Base-by-base conservation (phyloP, 768 basidiomycete species). In the Austroboletus eburneus region DNA sequence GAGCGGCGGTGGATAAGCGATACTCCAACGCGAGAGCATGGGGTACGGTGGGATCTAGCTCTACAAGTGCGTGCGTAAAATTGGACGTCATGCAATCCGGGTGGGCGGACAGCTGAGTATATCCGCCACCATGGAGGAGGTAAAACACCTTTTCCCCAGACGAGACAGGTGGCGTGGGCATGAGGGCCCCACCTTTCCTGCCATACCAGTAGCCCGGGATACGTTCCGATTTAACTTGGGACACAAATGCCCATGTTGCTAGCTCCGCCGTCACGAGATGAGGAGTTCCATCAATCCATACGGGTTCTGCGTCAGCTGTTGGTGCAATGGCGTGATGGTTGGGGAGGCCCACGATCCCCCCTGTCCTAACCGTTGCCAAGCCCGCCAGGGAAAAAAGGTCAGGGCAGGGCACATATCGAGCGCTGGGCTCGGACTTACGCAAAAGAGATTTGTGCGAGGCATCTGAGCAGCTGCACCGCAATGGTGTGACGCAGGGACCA, bases 11-110 rank as follows among this genome's bases (percentile, higher is more conserved):
- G 32, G 80, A 78, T 36, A 84, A 75, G 5, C 87, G 81, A 63
- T 91, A 92, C 64, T 90, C 89, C 39, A 87, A 55, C 12, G 76
- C 75, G 56, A 87, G 75, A 5, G 72, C 67, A 34, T 81, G 77
- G 23, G 69, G 61, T n/a, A 80, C 59, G 12, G 68, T 50, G 34
- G 68, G 59, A 33, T 69, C 65, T 30, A 76, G 67, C 48, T 77
- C 57, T 20, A 87, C 58, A 22, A 81, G 59, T 12, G 73, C 76
- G 10, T 65, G 71, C 1, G 72, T 53, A 20, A 85, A 72, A 25
- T 65, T 58, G 1, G 77, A 65, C 0, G 76, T 74, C 30, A 65
- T 46, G 43, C 77, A 75, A 3, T 62, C 62, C n/a, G 83, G 83
- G 51, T 80, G 77, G 2, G 80, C 83, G 9, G 80, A 79, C 6